Evolutionary conservation across 1,284 basidiomycete genomes (phyloP).

Genomic region (Thecaphora thlaspeos): DNA sequence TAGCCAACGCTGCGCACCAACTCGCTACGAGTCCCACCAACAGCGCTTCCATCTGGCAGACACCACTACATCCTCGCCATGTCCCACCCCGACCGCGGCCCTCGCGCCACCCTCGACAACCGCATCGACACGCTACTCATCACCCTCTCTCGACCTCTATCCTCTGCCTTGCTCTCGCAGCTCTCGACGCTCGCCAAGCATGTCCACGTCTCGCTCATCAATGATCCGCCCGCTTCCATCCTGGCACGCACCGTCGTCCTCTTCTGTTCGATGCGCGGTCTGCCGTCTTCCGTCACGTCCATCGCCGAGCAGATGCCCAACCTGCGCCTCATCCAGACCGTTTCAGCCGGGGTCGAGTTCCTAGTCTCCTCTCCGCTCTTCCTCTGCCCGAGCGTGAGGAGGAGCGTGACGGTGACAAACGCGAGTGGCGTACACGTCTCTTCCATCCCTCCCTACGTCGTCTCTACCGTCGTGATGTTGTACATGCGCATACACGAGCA

Average conservation of each 20-base stretch:
- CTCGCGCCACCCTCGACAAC: no score
- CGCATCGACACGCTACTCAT: no score
- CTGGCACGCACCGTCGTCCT: background rate
- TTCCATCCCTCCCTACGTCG: slow-evolving; percentile 2
- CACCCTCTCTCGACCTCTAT: no score
- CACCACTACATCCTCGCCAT: no score
- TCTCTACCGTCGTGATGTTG: slow-evolving; percentile 1
- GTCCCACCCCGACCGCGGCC: no score
- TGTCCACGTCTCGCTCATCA: no score
- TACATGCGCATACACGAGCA: slow-evolving; percentile 1
- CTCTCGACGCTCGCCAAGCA: no score
- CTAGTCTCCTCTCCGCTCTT: background rate
- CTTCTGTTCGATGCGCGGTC: background rate
- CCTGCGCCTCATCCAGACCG: background rate
- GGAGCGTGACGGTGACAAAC: background rate
- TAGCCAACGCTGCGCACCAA: no score
- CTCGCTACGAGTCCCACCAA: no score
- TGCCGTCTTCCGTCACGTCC: background rate
- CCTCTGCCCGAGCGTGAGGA: background rate
- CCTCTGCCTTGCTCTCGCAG: no score
- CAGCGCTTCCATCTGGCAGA: no score
- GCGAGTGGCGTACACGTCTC: slow-evolving; percentile 1
- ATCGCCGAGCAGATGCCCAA: background rate
- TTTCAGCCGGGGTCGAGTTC: background rate
- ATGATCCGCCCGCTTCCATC: background rate